Conservation (phyloP, 139 green algal genomes). For the Picochlorum sp. region DNA sequence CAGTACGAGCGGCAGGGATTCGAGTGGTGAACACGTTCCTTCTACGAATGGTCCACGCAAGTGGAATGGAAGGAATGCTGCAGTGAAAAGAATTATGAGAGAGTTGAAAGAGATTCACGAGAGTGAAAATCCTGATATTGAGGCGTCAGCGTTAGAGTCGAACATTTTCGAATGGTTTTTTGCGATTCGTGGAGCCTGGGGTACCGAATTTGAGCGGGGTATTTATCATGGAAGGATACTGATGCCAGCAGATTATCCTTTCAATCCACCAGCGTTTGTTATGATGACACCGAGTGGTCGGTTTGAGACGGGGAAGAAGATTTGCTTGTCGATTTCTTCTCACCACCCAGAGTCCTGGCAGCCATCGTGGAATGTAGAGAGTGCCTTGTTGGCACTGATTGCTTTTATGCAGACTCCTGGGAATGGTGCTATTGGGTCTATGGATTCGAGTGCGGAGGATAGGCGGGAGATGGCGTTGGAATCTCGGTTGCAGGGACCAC, state of each 20-base stretch:
- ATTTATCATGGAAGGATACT: conserved; percentile 97
- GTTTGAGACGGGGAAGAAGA: conserved; percentile 80
- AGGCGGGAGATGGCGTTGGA: conserved; percentile 56
- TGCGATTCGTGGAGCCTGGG: conserved; percentile 75
- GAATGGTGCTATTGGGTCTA: conserved; percentile 77
- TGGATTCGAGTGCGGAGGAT: conserved; percentile 80
- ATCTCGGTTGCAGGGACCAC: conserved; percentile 20
- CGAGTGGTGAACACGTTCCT: too few relatives aligned
- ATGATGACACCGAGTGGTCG: conserved; percentile 88
- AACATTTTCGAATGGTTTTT: conserved; percentile 99
- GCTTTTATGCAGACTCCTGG: conserved; percentile 90
- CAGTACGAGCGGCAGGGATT: neutral
- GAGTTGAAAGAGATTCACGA: conserved; percentile 78
- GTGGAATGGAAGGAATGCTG: conserved; percentile 63
- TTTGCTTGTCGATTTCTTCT: conserved; percentile 93
- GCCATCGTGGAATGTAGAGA: conserved; percentile 92
- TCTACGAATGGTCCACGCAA: neutral
- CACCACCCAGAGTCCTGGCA: conserved; percentile 97
- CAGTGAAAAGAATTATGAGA: conserved; percentile 91
- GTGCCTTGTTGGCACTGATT: conserved; percentile 82
- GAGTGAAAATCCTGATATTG: conserved; percentile 54
- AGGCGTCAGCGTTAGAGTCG: conserved; percentile 74
- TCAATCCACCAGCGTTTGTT: conserved; percentile 94
- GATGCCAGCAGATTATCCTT: conserved; percentile 94
- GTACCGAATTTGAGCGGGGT: conserved; percentile 92